Base-by-base conservation (phyloP, 1,284 basidiomycete genomes). In the Inonotus obliquus region DNA sequence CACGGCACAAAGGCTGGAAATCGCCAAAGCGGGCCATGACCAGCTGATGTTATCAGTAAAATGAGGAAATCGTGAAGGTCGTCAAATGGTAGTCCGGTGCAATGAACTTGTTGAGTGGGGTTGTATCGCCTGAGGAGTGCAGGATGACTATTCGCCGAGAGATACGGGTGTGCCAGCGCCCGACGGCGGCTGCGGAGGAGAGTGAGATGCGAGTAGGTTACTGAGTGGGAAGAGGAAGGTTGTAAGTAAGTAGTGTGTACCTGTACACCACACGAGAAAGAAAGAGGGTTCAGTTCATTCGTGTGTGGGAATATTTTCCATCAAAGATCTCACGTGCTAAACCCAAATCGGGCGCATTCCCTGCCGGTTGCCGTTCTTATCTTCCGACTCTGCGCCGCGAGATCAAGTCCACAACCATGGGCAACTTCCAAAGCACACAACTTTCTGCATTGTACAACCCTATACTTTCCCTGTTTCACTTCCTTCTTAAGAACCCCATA, bases 11-110 rank as follows among this genome's bases (percentile, higher is more conserved):
- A 17, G 80, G 73, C 67, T 71, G 69, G 69, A 87, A 86, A 66
- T 86, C 83, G 61, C 85, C 85, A 68, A 88, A 87, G 64, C 69
- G 73, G 58, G 75, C 74, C 83, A 83, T 84, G 37, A n/a, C 55
- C 27, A 54, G 3, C 35, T n/a, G n/a, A n/a, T 14, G 17, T 19
- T 57, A 49, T 49, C 47, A 27, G 35, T 23, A 19, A 35, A 27
- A n/a, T 35, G 45, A 17, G 41, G 10, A 38, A 49, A 49, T 35
- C 51, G 48, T 60, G 32, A 48, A 39, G 3, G 57, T 59, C 32
- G 57, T 37, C 51, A 52, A 44, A 21, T 32, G 32, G 32, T 32
- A 32, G 17, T 52, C 14, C 17, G n/a, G n/a, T 32, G 27, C 51
- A 17, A 27, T 9, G 35, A 35, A 32, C 9, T 17, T 23, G 27